These are phyloP conservation scores for Ceratonia siliqua DNA, from an alignment of 306 rosid genomes.

Conservation along the genomic window DNA sequence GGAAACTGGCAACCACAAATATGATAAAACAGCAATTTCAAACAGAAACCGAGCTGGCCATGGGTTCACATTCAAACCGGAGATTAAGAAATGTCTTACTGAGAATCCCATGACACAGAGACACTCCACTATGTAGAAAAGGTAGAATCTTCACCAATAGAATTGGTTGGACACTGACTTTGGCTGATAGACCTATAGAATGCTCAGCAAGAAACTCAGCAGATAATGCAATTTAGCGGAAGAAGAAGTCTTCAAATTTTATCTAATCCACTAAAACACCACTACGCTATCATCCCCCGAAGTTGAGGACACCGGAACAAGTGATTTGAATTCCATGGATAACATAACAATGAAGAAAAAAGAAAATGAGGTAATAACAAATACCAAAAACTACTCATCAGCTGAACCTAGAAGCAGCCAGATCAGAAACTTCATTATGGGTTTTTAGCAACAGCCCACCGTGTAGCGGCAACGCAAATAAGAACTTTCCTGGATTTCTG, in stretches of 20 bases:
- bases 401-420: conserved; percentile 6
- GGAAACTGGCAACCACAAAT: conserved; percentile 47
- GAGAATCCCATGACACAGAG: conserved; percentile 42
- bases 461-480: not conserved
- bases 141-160: conserved; percentile 19
- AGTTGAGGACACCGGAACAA: conserved; percentile 11
- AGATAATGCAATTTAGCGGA: conserved; percentile 19
- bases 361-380: not conserved
- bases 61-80: conserved; percentile 43
- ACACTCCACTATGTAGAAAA: conserved; percentile 2
- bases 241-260: not conserved
- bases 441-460: not conserved
- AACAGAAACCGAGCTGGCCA: conserved; percentile 41
- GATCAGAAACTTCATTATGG: conserved; percentile 24
- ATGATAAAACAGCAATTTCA: conserved; percentile 49
- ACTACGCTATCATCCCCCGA: conserved; percentile 24
- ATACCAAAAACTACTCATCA: conserved; percentile 17
- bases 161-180: conserved; percentile 10
- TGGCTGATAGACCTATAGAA: not conserved
- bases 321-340: conserved; percentile 9
- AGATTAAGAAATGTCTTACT: conserved; percentile 33
- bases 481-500: not conserved
- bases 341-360: not conserved
- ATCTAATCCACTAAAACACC: conserved; percentile 1
- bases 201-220: conserved; percentile 34